Evolutionary conservation across 495 filamentous ascomycete species (phyloP), one percentile per base, ranked within the genome.

Genomic region (Clavariopsis aquatica): DNA sequence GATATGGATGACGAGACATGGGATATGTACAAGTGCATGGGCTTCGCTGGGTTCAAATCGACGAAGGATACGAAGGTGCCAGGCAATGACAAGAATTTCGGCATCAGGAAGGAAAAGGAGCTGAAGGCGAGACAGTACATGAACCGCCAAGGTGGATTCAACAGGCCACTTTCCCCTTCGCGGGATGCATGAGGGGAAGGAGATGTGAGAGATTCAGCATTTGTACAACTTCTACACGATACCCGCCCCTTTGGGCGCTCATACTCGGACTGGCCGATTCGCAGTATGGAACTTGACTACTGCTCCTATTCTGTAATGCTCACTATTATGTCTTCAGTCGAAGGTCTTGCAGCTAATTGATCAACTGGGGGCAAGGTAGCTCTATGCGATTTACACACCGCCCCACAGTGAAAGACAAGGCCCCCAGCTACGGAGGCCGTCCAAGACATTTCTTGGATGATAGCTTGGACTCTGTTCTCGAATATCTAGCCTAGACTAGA

Each of bases 81-180:
- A 8, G 94, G 94, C 7, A 98, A 98, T 60, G 77, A 79, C 72
- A 84, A 96, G 70, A 84, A 91, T 57, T 92, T 88, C 52, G 90
- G 81, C 6, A 86, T 96, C 28, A 78, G 88, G 62, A 97, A 96
- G 81, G 93, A 96, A 79, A 98, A 96, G 86, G 91, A 91, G 82
- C 90, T 88, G 6, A 85, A 95, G 81, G 97, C 97, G 72, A 81
- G 94, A 72, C 94, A 98, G 83, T 98, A 98, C 75, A 98, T 98
- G 94, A 98, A 98, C 75, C 88, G 94, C 58, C 77, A 86, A n/a
- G 93, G 93, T 49, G 94, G 94, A 46, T 98, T 98, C 81, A 98
- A 98, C 76, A 80, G 94, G 71, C 92, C 94, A 43, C 82, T 98
- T 64, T 86, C 83, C 73, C 86, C 86, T n/a, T 60, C 52, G 31